Evolutionary conservation across 2,329 filamentous ascomycete species (phyloP), one percentile per base, ranked within the genome.

Genomic region (Pseudocercospora fuligena): DNA sequence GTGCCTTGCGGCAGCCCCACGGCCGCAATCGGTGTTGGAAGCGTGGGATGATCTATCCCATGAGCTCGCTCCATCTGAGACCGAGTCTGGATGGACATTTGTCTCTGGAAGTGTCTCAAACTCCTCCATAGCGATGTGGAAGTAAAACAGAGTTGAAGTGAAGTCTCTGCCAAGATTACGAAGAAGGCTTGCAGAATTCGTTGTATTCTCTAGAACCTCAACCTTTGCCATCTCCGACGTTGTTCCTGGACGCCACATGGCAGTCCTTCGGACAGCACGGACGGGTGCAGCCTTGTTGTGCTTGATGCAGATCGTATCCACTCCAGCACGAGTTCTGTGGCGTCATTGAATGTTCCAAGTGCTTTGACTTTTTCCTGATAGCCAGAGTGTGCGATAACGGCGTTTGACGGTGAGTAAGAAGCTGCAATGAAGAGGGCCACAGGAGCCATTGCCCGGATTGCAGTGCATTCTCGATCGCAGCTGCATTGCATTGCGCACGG

Each of bases 1-100:
- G 29, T 40, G n/a, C 56, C 31, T 36, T 16, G 40, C 40, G 40
- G 40, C 16, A n/a, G 16, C 56, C 56, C 56, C 56, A 43, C 31
- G 31, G 53, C 56, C 31, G 56, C 31, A 25, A 58, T 58, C 31
- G 56, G 56, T 25, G 56, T 58, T 40, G 56, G 56, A 43, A 58
- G n/a, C 56, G 56, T 58, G 56, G 56, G 33, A 40, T 58, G 56
- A 23, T 40, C n/a, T 19, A 27, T 58, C 9, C 16, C 56, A 23
- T 12, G 12, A n/a, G 51, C 33, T 40, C n/a, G 56, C 31, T 58
- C 19, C 31, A 40, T 58, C 31, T 36, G 31, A 40, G 31, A 36
- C 56, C 31, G 56, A 36, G 19, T 33, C 31, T 43, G 8, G 31
- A 25, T 19, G 56, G 29, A 6, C 56, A 40, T 40, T 14, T 21